Base-by-base conservation (phyloP, 495 filamentous ascomycete genomes). In the Hypoxylon lienhwacheense region DNA sequence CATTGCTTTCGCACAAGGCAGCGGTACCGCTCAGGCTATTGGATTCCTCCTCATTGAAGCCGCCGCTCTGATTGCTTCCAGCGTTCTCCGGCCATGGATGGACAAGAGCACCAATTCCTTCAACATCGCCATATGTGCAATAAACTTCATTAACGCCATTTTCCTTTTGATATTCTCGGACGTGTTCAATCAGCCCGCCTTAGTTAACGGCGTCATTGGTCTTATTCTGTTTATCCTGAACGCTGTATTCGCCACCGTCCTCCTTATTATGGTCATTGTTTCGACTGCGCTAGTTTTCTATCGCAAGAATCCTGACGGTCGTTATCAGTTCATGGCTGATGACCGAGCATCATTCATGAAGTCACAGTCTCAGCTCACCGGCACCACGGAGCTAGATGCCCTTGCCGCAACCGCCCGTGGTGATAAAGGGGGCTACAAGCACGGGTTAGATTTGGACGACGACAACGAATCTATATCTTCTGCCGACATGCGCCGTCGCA, bases 291-390 rank as follows among this genome's bases (percentile, higher is more conserved):
- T 90, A 63, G 87, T 91, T 21, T 77, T 97, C 58, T 79, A 90
- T 64, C 89, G 89, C 41, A 96, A 97, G 80, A 93, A 98, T 73
- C 93, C 93, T 12, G 93, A 98, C 69, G 87, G 85, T 17, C 88
- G 93, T 25, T 98, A 97, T 73, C 91, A 97, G 70, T 89, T 88
- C 47, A 97, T 98, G 90, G 84, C 87, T 43, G 93, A 97, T 66
- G 93, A 97, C 73, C 87, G 93, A 52, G 89, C 88, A 35, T 96
- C 91, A 2, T 97, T 97, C 73, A 97, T 97, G 85, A 98, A 98
- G 77, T 97, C 92, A 3, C 86, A 95, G 59, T 86, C 88, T n/a
- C 83, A 91, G 61, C 77, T 97, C 47, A 88, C 80, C 25, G 70
- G 73, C 12, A 75, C 73, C 16, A 93, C 87, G 2, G 93, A 98